These are phyloP conservation scores for Takakia lepidozioides DNA, from an alignment of 225 moss, liverwort and hornwort genomes.

Conservation along the genomic window DNA sequence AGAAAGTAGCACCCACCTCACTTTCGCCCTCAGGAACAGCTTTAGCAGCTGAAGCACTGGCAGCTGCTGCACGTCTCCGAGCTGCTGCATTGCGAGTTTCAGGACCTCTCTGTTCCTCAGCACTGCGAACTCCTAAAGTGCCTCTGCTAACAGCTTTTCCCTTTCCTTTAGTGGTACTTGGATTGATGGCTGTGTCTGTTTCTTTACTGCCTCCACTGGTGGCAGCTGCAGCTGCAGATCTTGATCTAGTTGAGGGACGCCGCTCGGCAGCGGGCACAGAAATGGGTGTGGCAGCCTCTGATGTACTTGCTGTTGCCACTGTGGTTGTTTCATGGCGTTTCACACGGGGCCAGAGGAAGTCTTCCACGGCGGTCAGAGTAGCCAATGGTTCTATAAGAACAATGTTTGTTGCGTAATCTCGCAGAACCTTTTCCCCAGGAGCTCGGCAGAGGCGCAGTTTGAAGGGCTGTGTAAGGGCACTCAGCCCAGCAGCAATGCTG, in stretches of 20 bases:
- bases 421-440: constrained; percentile 68
- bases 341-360: constrained; percentile 98
- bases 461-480: constrained; percentile 86
- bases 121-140: constrained; percentile 42
- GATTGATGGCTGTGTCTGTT: constrained; percentile 30
- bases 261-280: constrained; percentile 51
- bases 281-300: constrained; percentile 53
- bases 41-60: constrained; percentile 55
- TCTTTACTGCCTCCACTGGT: constrained; percentile 39
- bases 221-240: constrained; percentile 51
- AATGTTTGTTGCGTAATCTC: constrained; percentile 87
- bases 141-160: constrained; percentile 71
- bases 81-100: constrained; percentile 99
- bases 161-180: constrained; percentile 74
- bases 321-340: constrained; percentile 63
- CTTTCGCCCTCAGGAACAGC: constrained; percentile 63
- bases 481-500: constrained; percentile 74
- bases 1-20: constrained; percentile 67
- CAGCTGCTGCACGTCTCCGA: constrained; percentile 82
- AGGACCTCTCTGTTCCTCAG: constrained; percentile 77
- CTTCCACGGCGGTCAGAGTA: constrained; percentile 85
- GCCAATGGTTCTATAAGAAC: constrained; percentile 95
- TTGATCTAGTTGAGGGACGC: constrained; percentile 69
- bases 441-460: constrained; percentile 90
- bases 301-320: constrained; percentile 46